Conservation (phyloP, 176 grass and related monocot genomes). For the Oryza glumipatula region DNA sequence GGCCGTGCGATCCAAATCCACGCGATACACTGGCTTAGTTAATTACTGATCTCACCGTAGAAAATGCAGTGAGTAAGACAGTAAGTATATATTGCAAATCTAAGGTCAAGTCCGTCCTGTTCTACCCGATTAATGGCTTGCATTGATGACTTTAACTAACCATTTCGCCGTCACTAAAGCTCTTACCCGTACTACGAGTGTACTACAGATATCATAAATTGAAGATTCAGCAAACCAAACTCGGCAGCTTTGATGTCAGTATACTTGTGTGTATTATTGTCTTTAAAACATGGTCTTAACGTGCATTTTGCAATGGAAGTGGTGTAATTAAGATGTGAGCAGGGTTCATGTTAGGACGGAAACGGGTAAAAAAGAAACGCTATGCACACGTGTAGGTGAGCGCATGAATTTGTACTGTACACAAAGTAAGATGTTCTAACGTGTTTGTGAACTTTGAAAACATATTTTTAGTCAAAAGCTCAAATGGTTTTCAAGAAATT, state of each 20-base stretch:
- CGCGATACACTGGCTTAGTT: background rate
- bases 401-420: no score
- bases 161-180: constrained; percentile 21
- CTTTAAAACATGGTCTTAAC: no score
- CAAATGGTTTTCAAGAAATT: no score
- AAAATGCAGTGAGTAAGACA: background rate
- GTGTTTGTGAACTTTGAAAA: no score
- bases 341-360: no score
- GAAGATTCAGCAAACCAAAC: background rate
- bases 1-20: background rate
- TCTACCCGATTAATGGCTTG: constrained; percentile 8
- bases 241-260: background rate
- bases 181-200: constrained; percentile 11
- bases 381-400: no score
- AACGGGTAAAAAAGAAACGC: no score
- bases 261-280: no score
- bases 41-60: background rate
- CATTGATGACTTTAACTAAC: constrained; percentile 16
- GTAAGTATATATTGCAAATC: background rate
- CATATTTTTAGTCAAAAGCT: no score
- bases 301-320: no score
- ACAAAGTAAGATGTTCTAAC: no score
- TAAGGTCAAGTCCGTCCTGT: background rate
- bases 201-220: background rate
- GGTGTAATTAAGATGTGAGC: no score